Base-by-base conservation (phyloP, 805 yeast species). In the Danielia reshetovae region DNA sequence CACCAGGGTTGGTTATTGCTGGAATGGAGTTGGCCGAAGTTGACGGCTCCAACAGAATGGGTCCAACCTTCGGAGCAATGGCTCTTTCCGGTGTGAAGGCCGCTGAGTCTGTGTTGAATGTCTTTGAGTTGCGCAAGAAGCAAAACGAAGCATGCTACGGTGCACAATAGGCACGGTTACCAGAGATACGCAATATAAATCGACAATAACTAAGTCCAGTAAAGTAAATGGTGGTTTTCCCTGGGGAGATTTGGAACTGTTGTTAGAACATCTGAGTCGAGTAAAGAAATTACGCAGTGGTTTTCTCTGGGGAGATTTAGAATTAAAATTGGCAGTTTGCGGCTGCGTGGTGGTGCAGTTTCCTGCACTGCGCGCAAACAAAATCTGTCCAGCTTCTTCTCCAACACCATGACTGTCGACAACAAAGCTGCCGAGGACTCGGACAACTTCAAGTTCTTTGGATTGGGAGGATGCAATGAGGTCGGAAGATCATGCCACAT, bases 391-490 rank as follows among this genome's bases (percentile, higher is more conserved):
- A n/a, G n/a, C n/a, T 19, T 18, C 3, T 12, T 11, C 10, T 27
- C 18, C 17, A 15, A 21, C 21, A 24, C 15, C 27, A 43, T 43
- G 49, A 29, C 44, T 10, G 29, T 23, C 29, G 45, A 39, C 30
- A 35, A 24, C 25, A 32, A 39, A 14, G 39, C 38, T 10, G 22
- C 38, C 9, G 65, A 62, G 34, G 64, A 55, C 36, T 48, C 63
- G 30, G 72, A 67, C 21, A 55, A 55, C 45, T 67, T 68, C 52
- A 77, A 76, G 55, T 93, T 93, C 65, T 77, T 85, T 41, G 89
- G 95, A 16, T 72, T 93, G 5, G 99, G 99, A 6, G 99, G 97
- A n/a, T 95, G 97, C 44, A 86, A 84, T 48, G 99, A 93, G 57
- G 99, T 93, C 5, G 99, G 99, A 3, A 66, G 99, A 40, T 86